Evolutionary conservation across 2,329 filamentous ascomycete genomes (phyloP).

Genomic region (Ceratocystis albifundus): DNA sequence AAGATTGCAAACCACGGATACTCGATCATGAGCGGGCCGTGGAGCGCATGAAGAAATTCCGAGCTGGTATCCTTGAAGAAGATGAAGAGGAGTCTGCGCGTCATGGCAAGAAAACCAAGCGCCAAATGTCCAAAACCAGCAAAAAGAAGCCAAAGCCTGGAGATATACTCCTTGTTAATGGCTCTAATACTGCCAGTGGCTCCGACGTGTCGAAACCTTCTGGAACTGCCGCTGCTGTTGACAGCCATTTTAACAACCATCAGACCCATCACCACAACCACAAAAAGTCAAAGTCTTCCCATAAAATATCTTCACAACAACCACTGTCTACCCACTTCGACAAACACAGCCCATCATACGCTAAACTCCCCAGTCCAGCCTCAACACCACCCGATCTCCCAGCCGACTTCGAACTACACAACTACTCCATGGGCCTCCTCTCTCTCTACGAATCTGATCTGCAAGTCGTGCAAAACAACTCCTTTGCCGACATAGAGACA

Average conservation of each 20-base stretch:
- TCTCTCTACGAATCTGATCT: slow-evolving; percentile 53
- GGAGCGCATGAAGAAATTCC: slow-evolving; percentile 40
- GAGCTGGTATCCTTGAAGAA: slow-evolving; percentile 46
- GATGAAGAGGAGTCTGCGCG: slow-evolving; percentile 36
- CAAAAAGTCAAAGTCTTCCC: slow-evolving; percentile 73
- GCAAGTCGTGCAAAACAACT: slow-evolving; percentile 56
- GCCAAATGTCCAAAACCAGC: slow-evolving; percentile 65
- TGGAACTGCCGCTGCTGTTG: background rate
- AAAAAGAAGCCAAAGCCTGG: slow-evolving; percentile 77
- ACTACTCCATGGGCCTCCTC: slow-evolving; percentile 65
- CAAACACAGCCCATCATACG: slow-evolving; percentile 53
- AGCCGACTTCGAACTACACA: slow-evolving; percentile 52
- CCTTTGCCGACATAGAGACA: slow-evolving; percentile 63
- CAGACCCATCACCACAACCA: slow-evolving; percentile 33
- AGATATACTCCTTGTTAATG: slow-evolving; percentile 48
- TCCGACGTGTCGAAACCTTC: background rate
- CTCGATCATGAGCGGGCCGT: slow-evolving; percentile 65
- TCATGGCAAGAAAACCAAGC: slow-evolving; percentile 60
- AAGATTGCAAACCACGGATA: slow-evolving; percentile 69
- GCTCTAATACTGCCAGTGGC: slow-evolving; percentile 25
- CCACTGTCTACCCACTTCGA: slow-evolving; percentile 55
- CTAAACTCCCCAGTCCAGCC: slow-evolving; percentile 60
- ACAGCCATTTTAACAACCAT: background rate
- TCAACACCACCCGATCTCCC: slow-evolving; percentile 58
- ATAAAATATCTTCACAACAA: slow-evolving; percentile 58